Evolutionary conservation across 495 filamentous ascomycete species (phyloP).

Genomic region (Lindgomyces ingoldianus): DNA sequence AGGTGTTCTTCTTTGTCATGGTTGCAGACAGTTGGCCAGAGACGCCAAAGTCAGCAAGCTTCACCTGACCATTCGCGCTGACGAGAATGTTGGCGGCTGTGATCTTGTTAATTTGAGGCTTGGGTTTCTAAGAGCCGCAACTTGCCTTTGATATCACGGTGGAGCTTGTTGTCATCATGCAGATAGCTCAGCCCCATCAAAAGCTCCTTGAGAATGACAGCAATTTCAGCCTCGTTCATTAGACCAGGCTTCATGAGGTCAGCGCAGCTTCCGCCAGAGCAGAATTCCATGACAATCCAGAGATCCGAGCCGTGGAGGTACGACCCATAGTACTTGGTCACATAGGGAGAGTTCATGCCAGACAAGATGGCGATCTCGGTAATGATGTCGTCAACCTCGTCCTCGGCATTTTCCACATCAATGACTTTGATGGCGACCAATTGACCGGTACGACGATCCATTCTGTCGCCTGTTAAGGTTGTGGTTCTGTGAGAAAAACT

Average conservation of each 20-base stretch:
- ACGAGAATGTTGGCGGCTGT: conserved; percentile 88
- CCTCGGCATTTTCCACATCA: conserved; percentile 96
- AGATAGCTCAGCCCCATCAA: conserved; percentile 89
- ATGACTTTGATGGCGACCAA: conserved; percentile 95
- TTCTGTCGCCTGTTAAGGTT: conserved; percentile 55
- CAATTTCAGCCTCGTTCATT: conserved; percentile 92
- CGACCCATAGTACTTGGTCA: conserved; percentile 95
- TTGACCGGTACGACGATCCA: conserved; percentile 81
- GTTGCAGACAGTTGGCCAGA: conserved; percentile 95
- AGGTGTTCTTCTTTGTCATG: conserved; percentile 99
- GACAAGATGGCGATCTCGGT: conserved; percentile 96
- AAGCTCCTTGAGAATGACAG: conserved; percentile 88
- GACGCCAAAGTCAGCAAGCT: conserved; percentile 96
- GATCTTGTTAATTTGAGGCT: not conserved
- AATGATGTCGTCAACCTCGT: conserved; percentile 98
- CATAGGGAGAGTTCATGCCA: conserved; percentile 88
- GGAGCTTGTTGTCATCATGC: conserved; percentile 91
- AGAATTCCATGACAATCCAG: conserved; percentile 98
- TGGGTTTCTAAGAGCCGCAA: too few relatives aligned
- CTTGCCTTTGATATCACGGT: conserved; percentile 93
- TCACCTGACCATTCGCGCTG: conserved; percentile 87
- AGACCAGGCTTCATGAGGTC: conserved; percentile 88
- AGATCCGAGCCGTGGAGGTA: conserved; percentile 92
- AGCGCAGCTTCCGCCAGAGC: conserved; percentile 87
- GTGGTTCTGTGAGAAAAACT: not conserved